These are phyloP conservation scores for Pythium sukuiense DNA, from an alignment of 352 stramenopile genomes.

Conservation along the genomic window DNA sequence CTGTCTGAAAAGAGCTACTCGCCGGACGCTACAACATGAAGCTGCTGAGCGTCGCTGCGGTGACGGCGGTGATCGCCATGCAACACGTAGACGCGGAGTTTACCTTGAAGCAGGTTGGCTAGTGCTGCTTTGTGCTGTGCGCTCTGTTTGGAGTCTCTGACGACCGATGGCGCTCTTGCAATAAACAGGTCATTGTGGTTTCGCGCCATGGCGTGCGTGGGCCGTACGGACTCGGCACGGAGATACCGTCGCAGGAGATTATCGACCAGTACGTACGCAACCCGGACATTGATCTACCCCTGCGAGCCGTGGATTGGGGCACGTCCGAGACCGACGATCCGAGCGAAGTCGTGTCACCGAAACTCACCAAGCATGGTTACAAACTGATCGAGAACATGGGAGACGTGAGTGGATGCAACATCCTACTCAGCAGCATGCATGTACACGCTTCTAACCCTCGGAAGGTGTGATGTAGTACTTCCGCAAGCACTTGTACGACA, in stretches of 20 bases:
- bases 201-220: constrained; percentile 73
- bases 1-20: constrained; percentile 12
- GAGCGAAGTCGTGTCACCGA: constrained; percentile 64
- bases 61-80: neutral
- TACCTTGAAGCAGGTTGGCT: constrained; percentile 18
- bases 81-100: neutral
- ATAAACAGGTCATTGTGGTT: constrained; percentile 61
- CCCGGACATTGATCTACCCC: constrained; percentile 51
- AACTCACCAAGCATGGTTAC: constrained; percentile 77
- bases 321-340: constrained; percentile 69
- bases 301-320: constrained; percentile 58
- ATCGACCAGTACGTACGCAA: constrained; percentile 66
- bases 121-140: neutral
- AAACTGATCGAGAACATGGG: constrained; percentile 65
- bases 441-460: neutral
- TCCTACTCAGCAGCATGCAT: too few relatives aligned
- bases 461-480: constrained; percentile 55
- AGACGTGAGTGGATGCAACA: constrained; percentile 31
- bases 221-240: constrained; percentile 65
- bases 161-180: neutral
- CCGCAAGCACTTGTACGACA: constrained; percentile 56
- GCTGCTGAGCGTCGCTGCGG: constrained; percentile 9
- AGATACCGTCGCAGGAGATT: constrained; percentile 43
- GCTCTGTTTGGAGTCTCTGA: neutral
- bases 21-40: constrained; percentile 16